These are phyloP conservation scores for Aphanomyces stellatus DNA, from an alignment of 352 stramenopile species.

Conservation along the genomic window DNA sequence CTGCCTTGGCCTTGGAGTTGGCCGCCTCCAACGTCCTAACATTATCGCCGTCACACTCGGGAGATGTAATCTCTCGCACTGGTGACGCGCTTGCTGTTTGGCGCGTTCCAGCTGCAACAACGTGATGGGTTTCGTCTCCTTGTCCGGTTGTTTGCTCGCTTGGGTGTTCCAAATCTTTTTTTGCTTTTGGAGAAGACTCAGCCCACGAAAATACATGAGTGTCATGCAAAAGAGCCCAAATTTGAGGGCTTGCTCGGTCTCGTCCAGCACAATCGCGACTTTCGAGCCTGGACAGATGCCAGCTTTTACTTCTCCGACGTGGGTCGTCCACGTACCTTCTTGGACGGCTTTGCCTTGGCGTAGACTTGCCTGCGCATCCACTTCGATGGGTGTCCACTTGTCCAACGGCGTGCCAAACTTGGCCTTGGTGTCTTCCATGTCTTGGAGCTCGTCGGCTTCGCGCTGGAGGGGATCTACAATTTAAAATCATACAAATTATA, in stretches of 20 bases:
- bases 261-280: conserved; percentile 54
- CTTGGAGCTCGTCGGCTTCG: conserved; percentile 1
- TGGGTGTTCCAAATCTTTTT: conserved; percentile 55
- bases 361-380: conserved; percentile 44
- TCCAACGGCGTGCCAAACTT: conserved; percentile 36
- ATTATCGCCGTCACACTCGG: neutral
- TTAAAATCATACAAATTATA: neutral
- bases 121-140: conserved; percentile 32
- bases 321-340: too few species aligned
- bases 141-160: neutral
- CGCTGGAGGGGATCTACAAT: neutral
- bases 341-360: conserved; percentile 52
- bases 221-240: conserved; percentile 95
- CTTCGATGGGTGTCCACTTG: conserved; percentile 70
- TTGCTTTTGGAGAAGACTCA: conserved; percentile 83
- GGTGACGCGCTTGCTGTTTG: neutral
- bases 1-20: conserved; percentile 50
- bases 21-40: conserved; percentile 1
- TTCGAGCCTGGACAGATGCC: conserved; percentile 48
- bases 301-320: too few species aligned
- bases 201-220: conserved; percentile 93
- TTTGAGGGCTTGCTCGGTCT: conserved; percentile 90
- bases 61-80: neutral
- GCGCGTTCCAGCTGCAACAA: conserved; percentile 38
- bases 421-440: neutral